Conservation (phyloP, 805 yeast species). For the Yarrowia hollandica region DNA sequence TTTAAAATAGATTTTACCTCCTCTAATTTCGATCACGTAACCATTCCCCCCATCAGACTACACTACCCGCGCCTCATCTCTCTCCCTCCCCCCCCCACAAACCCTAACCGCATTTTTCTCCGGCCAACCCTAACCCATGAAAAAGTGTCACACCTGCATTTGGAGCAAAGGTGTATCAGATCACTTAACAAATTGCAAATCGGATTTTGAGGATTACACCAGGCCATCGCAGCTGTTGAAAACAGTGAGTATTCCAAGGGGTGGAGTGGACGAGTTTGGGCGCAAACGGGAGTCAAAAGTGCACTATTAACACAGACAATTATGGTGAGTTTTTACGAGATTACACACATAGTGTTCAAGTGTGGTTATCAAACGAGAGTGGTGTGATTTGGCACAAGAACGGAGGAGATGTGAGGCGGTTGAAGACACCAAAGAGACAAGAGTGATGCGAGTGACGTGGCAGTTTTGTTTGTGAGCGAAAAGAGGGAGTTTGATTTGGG, state of each 20-base stretch:
- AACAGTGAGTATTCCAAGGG: conserved; percentile 2
- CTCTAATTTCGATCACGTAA: too few species aligned
- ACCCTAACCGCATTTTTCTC: not conserved
- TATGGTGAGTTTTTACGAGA: not conserved
- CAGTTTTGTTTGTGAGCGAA: too few species aligned
- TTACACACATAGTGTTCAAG: not conserved
- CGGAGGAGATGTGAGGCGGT: too few species aligned
- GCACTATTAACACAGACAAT: not conserved
- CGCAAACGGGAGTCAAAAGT: not conserved
- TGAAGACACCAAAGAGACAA: too few species aligned
- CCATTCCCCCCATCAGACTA: too few species aligned
- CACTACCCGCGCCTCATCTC: not conserved
- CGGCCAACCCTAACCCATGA: conserved; percentile 19
- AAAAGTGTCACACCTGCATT: conserved; percentile 24
- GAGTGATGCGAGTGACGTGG: too few species aligned
- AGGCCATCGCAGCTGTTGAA: conserved; percentile 4
- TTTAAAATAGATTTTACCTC: too few species aligned
- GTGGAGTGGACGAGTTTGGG: not conserved
- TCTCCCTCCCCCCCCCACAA: not conserved
- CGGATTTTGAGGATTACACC: not conserved
- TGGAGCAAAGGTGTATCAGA: not conserved
- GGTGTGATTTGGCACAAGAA: too few species aligned
- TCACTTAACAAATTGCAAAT: not conserved
- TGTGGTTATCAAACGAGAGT: too few species aligned
- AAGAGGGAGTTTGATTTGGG: too few species aligned